A percentile compares a stretch with the other conserved stretches of the same genome.
Evolutionary conservation across 495 filamentous ascomycete genomes (phyloP).

Genomic region (Penicillium paxilli): DNA sequence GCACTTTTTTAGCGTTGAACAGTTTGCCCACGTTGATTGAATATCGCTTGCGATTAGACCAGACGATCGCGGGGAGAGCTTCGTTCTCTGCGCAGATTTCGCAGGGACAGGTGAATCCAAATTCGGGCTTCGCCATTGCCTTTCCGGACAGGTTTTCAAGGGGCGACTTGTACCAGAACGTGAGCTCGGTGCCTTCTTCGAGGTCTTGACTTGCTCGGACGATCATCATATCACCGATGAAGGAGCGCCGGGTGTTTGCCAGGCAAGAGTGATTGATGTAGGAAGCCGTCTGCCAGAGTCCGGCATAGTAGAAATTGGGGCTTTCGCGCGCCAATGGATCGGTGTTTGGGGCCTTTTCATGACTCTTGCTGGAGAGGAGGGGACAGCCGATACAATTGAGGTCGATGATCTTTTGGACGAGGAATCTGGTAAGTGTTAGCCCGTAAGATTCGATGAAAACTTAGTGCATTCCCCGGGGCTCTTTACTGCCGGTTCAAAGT

Average conservation of each 20-base stretch:
- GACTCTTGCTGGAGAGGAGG: slow-evolving; percentile 30
- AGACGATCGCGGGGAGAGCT: neutral
- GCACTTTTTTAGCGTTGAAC: slow-evolving; percentile 3
- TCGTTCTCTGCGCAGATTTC: slow-evolving; percentile 36
- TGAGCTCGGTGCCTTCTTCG: slow-evolving; percentile 49
- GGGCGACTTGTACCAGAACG: slow-evolving; percentile 33
- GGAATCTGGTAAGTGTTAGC: neutral
- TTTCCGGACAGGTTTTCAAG: slow-evolving; percentile 17
- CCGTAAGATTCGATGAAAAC: no score
- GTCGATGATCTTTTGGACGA: neutral
- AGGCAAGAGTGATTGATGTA: slow-evolving; percentile 58
- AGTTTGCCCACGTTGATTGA: slow-evolving; percentile 3
- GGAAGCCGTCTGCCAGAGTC: slow-evolving; percentile 55
- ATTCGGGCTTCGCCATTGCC: slow-evolving; percentile 25
- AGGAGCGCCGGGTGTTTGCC: slow-evolving; percentile 44
- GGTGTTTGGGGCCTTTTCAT: slow-evolving; percentile 18
- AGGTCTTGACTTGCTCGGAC: slow-evolving; percentile 51
- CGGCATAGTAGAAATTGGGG: slow-evolving; percentile 35
- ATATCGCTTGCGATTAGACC: slow-evolving; percentile 14
- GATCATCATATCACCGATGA: slow-evolving; percentile 62
- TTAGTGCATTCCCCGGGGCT: no score
- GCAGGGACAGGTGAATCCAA: slow-evolving; percentile 53
- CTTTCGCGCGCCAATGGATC: no score
- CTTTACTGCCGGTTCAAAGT: no score
- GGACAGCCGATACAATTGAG: slow-evolving; percentile 43